Evolutionary conservation across 352 stramenopile genomes (phyloP).

Genomic region (Pythium myriotylum): DNA sequence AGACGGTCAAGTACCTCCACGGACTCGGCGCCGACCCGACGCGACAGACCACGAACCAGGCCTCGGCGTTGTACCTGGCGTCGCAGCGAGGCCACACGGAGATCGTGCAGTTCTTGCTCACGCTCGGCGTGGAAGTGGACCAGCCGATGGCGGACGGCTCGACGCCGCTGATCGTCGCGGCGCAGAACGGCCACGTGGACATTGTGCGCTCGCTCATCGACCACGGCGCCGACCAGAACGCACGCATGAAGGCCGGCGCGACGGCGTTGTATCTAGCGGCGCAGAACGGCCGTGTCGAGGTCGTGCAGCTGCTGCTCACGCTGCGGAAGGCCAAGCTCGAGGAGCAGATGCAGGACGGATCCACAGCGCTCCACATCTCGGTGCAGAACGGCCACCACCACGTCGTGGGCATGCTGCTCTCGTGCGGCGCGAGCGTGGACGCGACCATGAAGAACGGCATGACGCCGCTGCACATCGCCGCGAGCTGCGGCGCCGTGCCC

Average conservation of each 20-base stretch:
- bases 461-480: slow-evolving; percentile 33
- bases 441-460: slow-evolving; percentile 30
- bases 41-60: slow-evolving; percentile 17
- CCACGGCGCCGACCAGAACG: slow-evolving; percentile 24
- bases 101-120: slow-evolving; percentile 29
- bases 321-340: slow-evolving; percentile 21
- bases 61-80: slow-evolving; percentile 30
- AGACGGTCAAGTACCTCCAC: slow-evolving; percentile 25
- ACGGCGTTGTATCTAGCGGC: slow-evolving; percentile 30
- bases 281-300: slow-evolving; percentile 24
- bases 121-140: slow-evolving; percentile 20
- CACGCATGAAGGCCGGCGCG: slow-evolving; percentile 22
- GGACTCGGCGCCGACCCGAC: slow-evolving; percentile 22
- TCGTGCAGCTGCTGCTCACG: slow-evolving; percentile 25
- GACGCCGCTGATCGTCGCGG: slow-evolving; percentile 32
- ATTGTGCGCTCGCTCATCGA: slow-evolving; percentile 9
- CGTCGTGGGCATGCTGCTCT: slow-evolving; percentile 62
- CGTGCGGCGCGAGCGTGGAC: slow-evolving; percentile 43
- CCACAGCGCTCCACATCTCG: slow-evolving; percentile 37
- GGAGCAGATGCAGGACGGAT: slow-evolving; percentile 27
- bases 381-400: slow-evolving; percentile 70
- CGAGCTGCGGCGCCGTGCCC: slow-evolving; percentile 21
- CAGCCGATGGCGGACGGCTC: slow-evolving; percentile 28
- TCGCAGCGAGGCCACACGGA: slow-evolving; percentile 27
- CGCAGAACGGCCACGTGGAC: slow-evolving; percentile 30